Evolutionary conservation across 495 filamentous ascomycete genomes (phyloP).

Genomic region (Amorphotheca resinae): DNA sequence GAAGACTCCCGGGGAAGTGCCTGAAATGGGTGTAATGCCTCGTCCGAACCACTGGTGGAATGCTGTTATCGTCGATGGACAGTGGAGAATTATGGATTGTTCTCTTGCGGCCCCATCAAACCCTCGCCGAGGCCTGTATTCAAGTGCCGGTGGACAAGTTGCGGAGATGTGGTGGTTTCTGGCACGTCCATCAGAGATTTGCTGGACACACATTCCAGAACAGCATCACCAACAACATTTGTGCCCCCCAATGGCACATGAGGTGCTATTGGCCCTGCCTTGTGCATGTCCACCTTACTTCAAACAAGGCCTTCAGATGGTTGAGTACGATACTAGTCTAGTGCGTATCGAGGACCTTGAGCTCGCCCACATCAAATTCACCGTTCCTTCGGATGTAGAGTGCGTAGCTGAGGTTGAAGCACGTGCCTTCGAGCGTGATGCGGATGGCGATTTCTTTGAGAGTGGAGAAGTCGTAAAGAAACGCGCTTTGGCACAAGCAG

Average conservation of each 20-base stretch:
- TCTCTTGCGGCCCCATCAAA: conserved; percentile 85
- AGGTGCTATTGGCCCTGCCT: conserved; percentile 73
- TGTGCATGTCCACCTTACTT: conserved; percentile 81
- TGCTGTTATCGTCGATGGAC: conserved; percentile 78
- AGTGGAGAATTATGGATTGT: conserved; percentile 96
- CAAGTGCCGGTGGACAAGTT: conserved; percentile 48
- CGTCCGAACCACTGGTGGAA: conserved; percentile 99
- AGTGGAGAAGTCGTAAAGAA: conserved; percentile 80
- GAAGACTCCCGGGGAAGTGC: conserved; percentile 73
- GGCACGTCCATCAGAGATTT: conserved; percentile 69
- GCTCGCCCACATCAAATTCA: conserved; percentile 76
- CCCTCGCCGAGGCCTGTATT: conserved; percentile 64
- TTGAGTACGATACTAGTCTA: conserved; percentile 84
- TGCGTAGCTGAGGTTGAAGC: conserved; percentile 89
- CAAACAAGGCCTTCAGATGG: conserved; percentile 61
- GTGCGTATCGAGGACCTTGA: conserved; percentile 82
- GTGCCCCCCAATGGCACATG: conserved; percentile 72
- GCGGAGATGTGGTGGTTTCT: conserved; percentile 92
- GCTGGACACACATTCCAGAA: conserved; percentile 89
- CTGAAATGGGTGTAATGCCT: conserved; percentile 62
- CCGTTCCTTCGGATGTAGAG: conserved; percentile 80
- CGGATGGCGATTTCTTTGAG: conserved; percentile 86
- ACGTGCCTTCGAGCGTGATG: conserved; percentile 62
- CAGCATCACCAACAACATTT: conserved; percentile 81
- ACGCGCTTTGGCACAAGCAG: conserved; percentile 76